Conservation (phyloP, 176 grass and related monocot species). For the Musa itinerans region DNA sequence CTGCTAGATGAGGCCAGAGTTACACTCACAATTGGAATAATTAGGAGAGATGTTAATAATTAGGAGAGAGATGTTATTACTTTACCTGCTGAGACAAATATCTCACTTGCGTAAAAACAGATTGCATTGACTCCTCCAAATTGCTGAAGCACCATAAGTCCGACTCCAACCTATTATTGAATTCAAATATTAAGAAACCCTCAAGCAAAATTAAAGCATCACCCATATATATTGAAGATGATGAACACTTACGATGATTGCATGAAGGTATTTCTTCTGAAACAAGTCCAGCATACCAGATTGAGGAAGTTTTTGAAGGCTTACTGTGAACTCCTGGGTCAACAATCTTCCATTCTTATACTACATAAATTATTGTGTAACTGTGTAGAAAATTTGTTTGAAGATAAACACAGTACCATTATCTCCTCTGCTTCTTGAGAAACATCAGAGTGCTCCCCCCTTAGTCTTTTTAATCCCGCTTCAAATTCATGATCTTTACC, state of each 20-base stretch:
- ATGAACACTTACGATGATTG: slow-evolving; percentile 41
- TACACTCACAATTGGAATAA: not conserved
- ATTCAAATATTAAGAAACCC: not conserved
- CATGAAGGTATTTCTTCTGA: slow-evolving; percentile 57
- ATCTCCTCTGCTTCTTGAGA: slow-evolving; percentile 59
- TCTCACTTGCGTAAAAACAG: slow-evolving; percentile 77
- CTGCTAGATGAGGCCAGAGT: not conserved
- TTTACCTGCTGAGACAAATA: slow-evolving; percentile 89
- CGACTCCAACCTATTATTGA: slow-evolving; percentile 48
- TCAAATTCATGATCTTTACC: slow-evolving; percentile 29
- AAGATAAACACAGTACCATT: slow-evolving; percentile 34
- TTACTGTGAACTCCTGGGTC: slow-evolving; percentile 63
- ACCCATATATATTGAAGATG: not conserved
- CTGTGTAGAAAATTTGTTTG: not conserved
- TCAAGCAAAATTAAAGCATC: not conserved
- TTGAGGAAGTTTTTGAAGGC: slow-evolving; percentile 38
- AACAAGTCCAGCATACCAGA: slow-evolving; percentile 57
- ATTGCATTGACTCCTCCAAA: slow-evolving; percentile 92
- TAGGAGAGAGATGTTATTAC: not conserved
- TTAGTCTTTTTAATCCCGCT: slow-evolving; percentile 45
- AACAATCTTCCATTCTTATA: not conserved
- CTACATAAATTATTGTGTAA: slow-evolving; percentile 7
- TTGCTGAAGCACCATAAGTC: slow-evolving; percentile 82
- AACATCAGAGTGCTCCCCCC: slow-evolving; percentile 43
- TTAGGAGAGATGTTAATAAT: not conserved